These are phyloP conservation scores for Xylariales sp. DNA, from an alignment of 2,329 filamentous ascomycete species.

Conservation along the genomic window DNA sequence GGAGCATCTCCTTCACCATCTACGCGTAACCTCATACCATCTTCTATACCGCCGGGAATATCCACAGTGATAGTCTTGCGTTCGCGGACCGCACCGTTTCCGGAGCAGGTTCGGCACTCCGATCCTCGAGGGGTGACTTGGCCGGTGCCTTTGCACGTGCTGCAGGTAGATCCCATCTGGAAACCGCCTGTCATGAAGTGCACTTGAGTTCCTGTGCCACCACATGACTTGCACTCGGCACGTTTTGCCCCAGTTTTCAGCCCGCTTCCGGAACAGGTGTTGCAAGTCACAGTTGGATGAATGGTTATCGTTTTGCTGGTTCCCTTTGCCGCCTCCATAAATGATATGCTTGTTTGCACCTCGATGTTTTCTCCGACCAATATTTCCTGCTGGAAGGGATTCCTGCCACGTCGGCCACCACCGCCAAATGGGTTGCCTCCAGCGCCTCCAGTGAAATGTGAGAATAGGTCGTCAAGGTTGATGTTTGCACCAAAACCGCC, in stretches of 20 bases:
- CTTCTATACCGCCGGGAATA: slow-evolving; percentile 92
- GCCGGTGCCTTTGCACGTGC: slow-evolving; percentile 75
- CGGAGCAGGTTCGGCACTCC: slow-evolving; percentile 75
- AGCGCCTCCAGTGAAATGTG: slow-evolving; percentile 66
- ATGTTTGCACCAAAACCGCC: slow-evolving; percentile 75
- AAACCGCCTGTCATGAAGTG: slow-evolving; percentile 91
- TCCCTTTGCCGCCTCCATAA: slow-evolving; percentile 94
- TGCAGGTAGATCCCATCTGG: slow-evolving; percentile 91
- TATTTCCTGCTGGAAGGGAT: slow-evolving; percentile 72
- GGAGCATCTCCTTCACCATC: slow-evolving; percentile 85
- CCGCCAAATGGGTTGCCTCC: slow-evolving; percentile 49
- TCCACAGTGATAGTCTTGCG: slow-evolving; percentile 81
- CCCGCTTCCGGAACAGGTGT: slow-evolving; percentile 78
- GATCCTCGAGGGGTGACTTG: slow-evolving; percentile 70
- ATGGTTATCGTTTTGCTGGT: slow-evolving; percentile 83
- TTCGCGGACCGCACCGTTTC: slow-evolving; percentile 80
- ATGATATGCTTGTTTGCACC: slow-evolving; percentile 86
- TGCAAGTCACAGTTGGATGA: slow-evolving; percentile 75
- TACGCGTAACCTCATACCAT: slow-evolving; percentile 88
- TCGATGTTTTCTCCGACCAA: slow-evolving; percentile 95
- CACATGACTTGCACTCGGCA: slow-evolving; percentile 72
- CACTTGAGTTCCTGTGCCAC: slow-evolving; percentile 80
- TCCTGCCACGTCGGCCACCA: slow-evolving; percentile 47
- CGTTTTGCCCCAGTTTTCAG: slow-evolving; percentile 76
- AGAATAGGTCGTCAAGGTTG: slow-evolving; percentile 95